A percentile compares a stretch with the other conserved stretches of the same genome.
phyloP scores from a whole-genome alignment of 2,329 filamentous ascomycete genomes.

The Fusarium sp. region DNA sequence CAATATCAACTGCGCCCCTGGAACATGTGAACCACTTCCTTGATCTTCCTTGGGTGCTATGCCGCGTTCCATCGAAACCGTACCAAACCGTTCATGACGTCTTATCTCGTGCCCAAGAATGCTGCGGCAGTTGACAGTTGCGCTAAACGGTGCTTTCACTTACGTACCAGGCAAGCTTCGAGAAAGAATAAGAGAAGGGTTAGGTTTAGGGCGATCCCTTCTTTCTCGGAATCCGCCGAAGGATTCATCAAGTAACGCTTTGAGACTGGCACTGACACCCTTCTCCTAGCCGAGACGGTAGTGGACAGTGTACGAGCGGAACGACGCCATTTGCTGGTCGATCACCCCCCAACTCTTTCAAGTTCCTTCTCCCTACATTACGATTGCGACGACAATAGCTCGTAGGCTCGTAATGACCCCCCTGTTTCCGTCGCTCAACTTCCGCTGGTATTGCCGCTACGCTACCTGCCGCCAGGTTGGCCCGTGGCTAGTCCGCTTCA shows the following conservation, averaged over 20 bases:
- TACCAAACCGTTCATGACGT: constrained; percentile 15
- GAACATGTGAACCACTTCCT: constrained; percentile 28
- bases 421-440: constrained; percentile 32
- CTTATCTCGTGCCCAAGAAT: constrained; percentile 9
- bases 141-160: constrained; percentile 30
- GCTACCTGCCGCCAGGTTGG: constrained; percentile 27
- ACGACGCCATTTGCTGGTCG: constrained; percentile 30
- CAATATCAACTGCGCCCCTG: constrained; percentile 34
- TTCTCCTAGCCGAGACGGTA: constrained; percentile 21
- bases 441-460: constrained; percentile 39
- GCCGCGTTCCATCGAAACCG: constrained; percentile 14
- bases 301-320: constrained; percentile 20
- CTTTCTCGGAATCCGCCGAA: constrained; percentile 15
- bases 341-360: constrained; percentile 23
- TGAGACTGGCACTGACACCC: neutral
- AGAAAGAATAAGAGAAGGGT: constrained; percentile 34
- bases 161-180: constrained; percentile 37
- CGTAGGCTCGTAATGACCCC: neutral
- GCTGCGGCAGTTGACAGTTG: constrained; percentile 31
- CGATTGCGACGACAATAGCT: constrained; percentile 11
- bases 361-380: constrained; percentile 27
- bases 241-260: neutral
- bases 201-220: constrained; percentile 18
- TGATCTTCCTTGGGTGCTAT: constrained; percentile 11
- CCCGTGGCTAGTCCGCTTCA: constrained; percentile 23